Conservation (phyloP, 805 yeast genomes). For the Candida koratica region DNA sequence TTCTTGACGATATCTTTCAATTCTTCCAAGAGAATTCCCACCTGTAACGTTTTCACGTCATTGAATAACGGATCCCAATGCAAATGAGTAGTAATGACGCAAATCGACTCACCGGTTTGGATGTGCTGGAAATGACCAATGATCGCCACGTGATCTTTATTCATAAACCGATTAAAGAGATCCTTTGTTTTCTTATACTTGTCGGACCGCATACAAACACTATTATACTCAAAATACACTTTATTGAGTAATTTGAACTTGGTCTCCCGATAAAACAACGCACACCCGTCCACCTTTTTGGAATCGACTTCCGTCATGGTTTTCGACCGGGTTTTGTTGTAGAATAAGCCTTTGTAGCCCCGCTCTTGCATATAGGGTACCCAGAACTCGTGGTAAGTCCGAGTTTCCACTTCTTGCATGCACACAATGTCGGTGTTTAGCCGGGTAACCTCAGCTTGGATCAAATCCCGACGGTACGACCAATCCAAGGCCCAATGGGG, state of each 20-base stretch:
- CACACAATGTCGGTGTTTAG: constrained; percentile 76
- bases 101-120: constrained; percentile 64
- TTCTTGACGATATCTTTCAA: constrained; percentile 61
- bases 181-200: constrained; percentile 91
- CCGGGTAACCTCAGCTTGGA: constrained; percentile 67
- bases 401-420: constrained; percentile 92
- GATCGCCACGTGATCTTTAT: constrained; percentile 89
- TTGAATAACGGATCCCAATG: constrained; percentile 98
- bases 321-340: constrained; percentile 86
- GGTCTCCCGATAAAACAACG: constrained; percentile 73
- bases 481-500: constrained; percentile 97
- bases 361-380: constrained; percentile 61
- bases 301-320: constrained; percentile 80
- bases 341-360: constrained; percentile 81
- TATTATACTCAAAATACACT: constrained; percentile 76
- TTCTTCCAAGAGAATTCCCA: constrained; percentile 86
- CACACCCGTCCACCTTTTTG: constrained; percentile 96
- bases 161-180: constrained; percentile 91
- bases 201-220: constrained; percentile 74
- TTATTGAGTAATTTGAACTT: constrained; percentile 70
- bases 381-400: constrained; percentile 85
- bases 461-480: constrained; percentile 78
- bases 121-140: constrained; percentile 70
- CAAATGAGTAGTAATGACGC: constrained; percentile 86
- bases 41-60: constrained; percentile 95